phyloP scores from a whole-genome alignment of 192 early-diverging fungal genomes.

The Entomortierella beljakovae region DNA sequence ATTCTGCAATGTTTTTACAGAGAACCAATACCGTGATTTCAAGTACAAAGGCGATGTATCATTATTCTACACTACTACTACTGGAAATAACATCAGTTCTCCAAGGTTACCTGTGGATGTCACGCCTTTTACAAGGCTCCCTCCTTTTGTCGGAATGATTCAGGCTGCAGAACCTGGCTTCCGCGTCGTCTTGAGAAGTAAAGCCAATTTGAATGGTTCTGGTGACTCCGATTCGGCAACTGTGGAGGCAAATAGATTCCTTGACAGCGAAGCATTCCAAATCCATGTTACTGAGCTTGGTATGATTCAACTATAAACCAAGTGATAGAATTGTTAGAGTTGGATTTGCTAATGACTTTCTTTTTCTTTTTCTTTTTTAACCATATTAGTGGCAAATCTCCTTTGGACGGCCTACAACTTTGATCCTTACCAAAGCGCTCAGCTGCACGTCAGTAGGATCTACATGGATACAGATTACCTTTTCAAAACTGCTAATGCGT shows the following conservation, averaged over 20 bases:
- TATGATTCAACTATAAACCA: not conserved
- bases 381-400: constrained; percentile 22
- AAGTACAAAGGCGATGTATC: constrained; percentile 21
- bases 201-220: constrained; percentile 13
- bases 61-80: constrained; percentile 18
- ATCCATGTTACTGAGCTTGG: constrained; percentile 32
- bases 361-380: not conserved
- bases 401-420: constrained; percentile 30
- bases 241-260: constrained; percentile 8
- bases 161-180: constrained; percentile 16
- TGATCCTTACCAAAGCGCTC: constrained; percentile 42
- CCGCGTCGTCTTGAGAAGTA: constrained; percentile 22
- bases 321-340: not conserved
- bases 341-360: not conserved
- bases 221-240: not conserved
- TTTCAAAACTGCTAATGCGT: constrained; percentile 12
- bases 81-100: too few relatives aligned
- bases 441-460: constrained; percentile 29
- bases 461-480: constrained; percentile 37
- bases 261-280: constrained; percentile 29
- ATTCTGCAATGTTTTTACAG: constrained; percentile 41
- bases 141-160: constrained; percentile 31
- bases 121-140: constrained; percentile 17
- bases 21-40: constrained; percentile 21
- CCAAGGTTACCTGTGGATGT: constrained; percentile 17